These are phyloP conservation scores for Coniochaeta sp. DNA, from an alignment of 2,329 filamentous ascomycete species.

Conservation along the genomic window DNA sequence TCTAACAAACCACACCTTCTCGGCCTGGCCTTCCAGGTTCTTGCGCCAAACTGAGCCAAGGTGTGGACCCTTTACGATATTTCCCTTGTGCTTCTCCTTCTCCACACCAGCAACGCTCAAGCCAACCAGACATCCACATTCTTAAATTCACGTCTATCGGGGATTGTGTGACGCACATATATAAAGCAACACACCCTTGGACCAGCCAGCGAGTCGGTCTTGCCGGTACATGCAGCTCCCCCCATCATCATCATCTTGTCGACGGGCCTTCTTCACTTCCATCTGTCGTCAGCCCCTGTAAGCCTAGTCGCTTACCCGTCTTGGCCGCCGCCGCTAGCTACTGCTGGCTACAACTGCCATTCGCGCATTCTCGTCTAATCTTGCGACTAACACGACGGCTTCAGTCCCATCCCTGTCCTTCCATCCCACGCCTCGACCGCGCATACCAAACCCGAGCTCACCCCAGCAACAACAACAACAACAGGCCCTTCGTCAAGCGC, in stretches of 20 bases:
- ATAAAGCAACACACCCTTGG: neutral
- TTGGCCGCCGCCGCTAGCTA: too few relatives aligned
- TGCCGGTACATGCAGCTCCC: neutral
- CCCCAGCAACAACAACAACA: too few relatives aligned
- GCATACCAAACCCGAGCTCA: too few relatives aligned
- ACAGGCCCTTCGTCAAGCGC: neutral
- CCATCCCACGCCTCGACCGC: neutral
- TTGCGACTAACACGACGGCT: neutral
- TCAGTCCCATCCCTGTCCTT: neutral
- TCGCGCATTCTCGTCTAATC: neutral
- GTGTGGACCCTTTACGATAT: neutral
- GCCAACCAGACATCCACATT: neutral
- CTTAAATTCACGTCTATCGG: neutral
- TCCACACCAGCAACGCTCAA: neutral
- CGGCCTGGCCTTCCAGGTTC: neutral
- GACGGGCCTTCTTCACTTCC: neutral
- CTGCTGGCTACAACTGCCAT: neutral
- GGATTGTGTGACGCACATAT: too few relatives aligned
- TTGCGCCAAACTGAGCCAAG: neutral
- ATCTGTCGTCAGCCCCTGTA: neutral
- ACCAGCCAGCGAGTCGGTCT: neutral
- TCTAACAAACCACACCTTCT: neutral
- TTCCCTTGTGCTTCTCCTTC: neutral
- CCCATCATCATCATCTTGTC: neutral
- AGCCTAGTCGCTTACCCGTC: slow-evolving; percentile 1